Conservation (phyloP, 305 asterid genomes). For the Rubia balearica region DNA sequence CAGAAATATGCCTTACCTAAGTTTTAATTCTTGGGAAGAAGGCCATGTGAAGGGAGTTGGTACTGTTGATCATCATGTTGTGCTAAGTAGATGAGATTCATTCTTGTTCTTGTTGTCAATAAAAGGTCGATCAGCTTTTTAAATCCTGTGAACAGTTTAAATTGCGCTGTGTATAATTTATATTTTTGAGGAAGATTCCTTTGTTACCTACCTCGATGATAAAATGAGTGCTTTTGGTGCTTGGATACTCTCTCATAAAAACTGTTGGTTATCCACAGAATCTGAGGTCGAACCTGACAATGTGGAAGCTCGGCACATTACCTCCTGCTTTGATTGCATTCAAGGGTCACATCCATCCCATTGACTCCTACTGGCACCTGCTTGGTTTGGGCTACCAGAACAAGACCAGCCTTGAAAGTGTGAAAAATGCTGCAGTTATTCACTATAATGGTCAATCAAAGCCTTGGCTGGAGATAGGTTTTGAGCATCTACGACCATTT, state of each 20-base stretch:
- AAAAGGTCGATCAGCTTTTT: not conserved
- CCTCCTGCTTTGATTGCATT: conserved; percentile 98
- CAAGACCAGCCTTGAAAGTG: conserved; percentile 57
- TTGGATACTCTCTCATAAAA: not conserved
- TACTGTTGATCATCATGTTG: not conserved
- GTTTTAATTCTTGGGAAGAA: not conserved
- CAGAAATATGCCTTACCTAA: not conserved
- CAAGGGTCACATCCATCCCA: conserved; percentile 78
- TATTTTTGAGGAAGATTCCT: not conserved
- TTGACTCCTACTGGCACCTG: conserved; percentile 95
- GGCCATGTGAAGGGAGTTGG: not conserved
- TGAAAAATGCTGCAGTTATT: conserved; percentile 83
- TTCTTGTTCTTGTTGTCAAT: not conserved
- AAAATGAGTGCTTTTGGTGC: not conserved
- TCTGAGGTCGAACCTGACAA: conserved; percentile 78
- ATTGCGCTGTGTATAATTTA: not conserved
- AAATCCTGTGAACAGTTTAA: not conserved
- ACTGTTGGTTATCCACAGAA: conserved; percentile 46
- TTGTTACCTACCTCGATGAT: not conserved
- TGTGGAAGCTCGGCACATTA: conserved; percentile 98
- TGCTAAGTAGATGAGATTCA: not conserved
- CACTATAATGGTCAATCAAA: conserved; percentile 96
- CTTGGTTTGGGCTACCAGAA: conserved; percentile 97
- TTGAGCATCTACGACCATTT: conserved; percentile 94
- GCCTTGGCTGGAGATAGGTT: conserved; percentile 96